Evolutionary conservation across 1,284 basidiomycete genomes (phyloP).

Genomic region (Ustanciosporium gigantosporum): DNA sequence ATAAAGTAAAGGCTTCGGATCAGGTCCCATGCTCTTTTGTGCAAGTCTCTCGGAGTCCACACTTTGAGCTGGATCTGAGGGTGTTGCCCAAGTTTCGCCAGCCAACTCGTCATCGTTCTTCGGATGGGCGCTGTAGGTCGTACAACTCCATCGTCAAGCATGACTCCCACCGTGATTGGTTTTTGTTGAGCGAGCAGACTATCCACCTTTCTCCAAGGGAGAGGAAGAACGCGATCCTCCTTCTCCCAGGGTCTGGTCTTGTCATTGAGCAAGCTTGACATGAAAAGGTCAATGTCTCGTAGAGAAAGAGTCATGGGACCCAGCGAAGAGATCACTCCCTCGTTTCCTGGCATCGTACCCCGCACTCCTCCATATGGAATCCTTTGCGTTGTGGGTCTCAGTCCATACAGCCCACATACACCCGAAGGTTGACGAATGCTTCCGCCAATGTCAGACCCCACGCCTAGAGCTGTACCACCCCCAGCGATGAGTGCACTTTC

Average conservation of each 20-base stretch:
- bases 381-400: conserved; percentile 29
- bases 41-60: conserved; percentile 20
- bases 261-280: conserved; percentile 22
- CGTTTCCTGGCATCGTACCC: conserved; percentile 36
- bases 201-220: conserved; percentile 22
- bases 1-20: conserved; percentile 44
- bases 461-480: conserved; percentile 25
- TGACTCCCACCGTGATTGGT: conserved; percentile 17
- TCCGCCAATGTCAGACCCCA: conserved; percentile 42
- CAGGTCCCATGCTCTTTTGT: conserved; percentile 30
- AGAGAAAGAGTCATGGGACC: conserved; percentile 24
- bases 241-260: conserved; percentile 22
- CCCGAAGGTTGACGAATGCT: conserved; percentile 36
- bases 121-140: conserved; percentile 18
- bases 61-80: conserved; percentile 11
- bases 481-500: conserved; percentile 34
- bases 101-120: conserved; percentile 18
- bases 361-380: conserved; percentile 24
- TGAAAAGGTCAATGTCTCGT: conserved; percentile 39
- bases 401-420: conserved; percentile 28
- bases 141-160: conserved; percentile 31
- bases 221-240: conserved; percentile 10
- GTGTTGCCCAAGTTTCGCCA: conserved; percentile 6
- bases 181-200: conserved; percentile 4
- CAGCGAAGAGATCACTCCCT: conserved; percentile 22